phyloP scores from a whole-genome alignment of 2,329 filamentous ascomycete genomes.

The Apiospora rasikravindrae region DNA sequence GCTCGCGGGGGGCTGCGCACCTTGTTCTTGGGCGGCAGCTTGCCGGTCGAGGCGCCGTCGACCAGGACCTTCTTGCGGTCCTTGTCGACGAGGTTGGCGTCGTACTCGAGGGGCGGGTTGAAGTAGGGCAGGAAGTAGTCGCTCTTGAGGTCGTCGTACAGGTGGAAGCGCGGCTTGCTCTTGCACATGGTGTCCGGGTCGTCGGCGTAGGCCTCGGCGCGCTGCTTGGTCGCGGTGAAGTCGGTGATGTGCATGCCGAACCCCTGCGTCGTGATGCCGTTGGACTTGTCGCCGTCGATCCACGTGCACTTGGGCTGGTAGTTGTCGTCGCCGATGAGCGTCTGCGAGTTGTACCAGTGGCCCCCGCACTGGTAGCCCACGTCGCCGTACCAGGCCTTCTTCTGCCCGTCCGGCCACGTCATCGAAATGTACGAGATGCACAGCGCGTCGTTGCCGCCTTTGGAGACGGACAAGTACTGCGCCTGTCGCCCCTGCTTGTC shows the following conservation, averaged over 20 bases:
- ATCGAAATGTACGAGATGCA: constrained; percentile 3
- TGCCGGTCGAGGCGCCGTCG: constrained; percentile 4
- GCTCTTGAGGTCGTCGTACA: constrained; percentile 1
- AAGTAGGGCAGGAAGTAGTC: constrained; percentile 13
- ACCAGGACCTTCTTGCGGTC: constrained; percentile 21
- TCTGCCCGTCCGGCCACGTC: constrained; percentile 1
- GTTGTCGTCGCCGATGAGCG: constrained; percentile 6
- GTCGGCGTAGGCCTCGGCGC: not conserved
- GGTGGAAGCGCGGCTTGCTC: not conserved
- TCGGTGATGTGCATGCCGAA: constrained; percentile 23
- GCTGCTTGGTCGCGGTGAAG: not conserved
- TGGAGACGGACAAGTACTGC: not conserved
- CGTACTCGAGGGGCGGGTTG: not conserved
- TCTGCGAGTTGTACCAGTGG: constrained; percentile 2
- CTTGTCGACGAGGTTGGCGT: constrained; percentile 18
- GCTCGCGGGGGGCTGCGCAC: constrained; percentile 12
- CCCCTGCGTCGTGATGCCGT: constrained; percentile 21
- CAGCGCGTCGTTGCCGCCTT: constrained; percentile 2
- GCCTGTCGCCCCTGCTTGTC: not conserved
- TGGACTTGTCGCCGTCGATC: constrained; percentile 24
- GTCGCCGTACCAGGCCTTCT: constrained; percentile 12
- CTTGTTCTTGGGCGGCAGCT: constrained; percentile 14
- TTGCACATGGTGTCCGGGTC: constrained; percentile 11
- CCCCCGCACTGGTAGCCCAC: constrained; percentile 4
- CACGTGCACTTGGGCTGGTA: constrained; percentile 22